Conservation (phyloP, 345 rosid species). For the Moricandia arvensis region DNA sequence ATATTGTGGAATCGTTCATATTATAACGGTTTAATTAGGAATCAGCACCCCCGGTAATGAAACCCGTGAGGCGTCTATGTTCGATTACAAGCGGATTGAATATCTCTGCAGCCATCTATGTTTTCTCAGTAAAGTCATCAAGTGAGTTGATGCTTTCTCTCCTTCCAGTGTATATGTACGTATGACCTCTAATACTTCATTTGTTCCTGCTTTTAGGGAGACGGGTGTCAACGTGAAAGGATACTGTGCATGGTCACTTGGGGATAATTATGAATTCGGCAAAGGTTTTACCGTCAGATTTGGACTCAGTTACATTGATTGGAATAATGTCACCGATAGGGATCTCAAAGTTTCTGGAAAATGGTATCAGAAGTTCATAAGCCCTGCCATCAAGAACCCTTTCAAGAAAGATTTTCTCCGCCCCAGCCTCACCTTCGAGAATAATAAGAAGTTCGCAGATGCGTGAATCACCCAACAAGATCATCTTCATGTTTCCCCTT, state of each 20-base stretch:
- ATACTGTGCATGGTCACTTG: background rate
- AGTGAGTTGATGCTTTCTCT: background rate
- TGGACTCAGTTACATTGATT: background rate
- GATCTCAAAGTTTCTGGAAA: background rate
- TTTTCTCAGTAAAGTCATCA: background rate
- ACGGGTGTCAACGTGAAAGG: background rate
- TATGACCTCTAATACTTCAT: background rate
- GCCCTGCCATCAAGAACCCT: background rate
- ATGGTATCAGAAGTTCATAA: background rate
- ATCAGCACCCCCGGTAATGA: background rate
- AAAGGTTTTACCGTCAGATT: background rate
- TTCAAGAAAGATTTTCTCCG: background rate
- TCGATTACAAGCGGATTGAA: constrained; percentile 6
- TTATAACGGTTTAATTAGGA: constrained; percentile 3
- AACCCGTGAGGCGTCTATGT: background rate
- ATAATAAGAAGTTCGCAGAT: background rate
- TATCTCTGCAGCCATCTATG: background rate
- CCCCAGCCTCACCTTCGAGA: background rate
- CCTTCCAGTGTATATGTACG: background rate
- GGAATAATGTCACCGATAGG: background rate
- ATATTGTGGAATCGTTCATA: background rate
- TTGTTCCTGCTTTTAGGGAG: background rate
- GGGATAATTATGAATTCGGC: background rate
- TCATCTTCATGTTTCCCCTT: constrained; percentile 17
- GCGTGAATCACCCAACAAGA: constrained; percentile 8